Base-by-base conservation (phyloP, 768 basidiomycete genomes). In the Gelatoporia subvermispora region DNA sequence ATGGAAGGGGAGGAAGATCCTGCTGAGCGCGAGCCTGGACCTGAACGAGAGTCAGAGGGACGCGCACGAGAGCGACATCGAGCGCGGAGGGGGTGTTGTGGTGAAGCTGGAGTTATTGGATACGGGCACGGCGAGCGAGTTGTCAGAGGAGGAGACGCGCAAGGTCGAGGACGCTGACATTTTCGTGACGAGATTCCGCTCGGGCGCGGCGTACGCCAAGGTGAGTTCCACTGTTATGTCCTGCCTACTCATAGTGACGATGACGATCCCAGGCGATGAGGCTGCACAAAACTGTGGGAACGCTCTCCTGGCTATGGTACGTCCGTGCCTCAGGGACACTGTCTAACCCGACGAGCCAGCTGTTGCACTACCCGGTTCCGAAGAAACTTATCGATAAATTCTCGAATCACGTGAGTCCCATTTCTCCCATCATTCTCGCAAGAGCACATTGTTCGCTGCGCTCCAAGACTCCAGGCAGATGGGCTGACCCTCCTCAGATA, bases 351-450 rank as follows among this genome's bases (percentile, higher is more conserved):
- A 72, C 81, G 28, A 81, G 87, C 48, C 85, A 89, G 39, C 72
- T 95, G 1, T 68, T 93, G 7, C 93, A 93, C 69, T 95, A 90
- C 61, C 93, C 93, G 0, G 72, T 85, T 23, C 91, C 88, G 3
- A 75, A 70, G 39, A 70, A 68, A 15, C 70, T 72, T 2, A 79
- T 90, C 13, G 74, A 76, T 5, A 80, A 73, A 1, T 86, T 93
- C 46, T 60, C 68, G 0, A 64, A 65, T 1, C 80, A 84, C 65
- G 89, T 92, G 55, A 41, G 85, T 68, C 1, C 58, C 2, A 15
- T 13, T 23, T 21, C 38, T 16, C 15, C 16, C 18, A 13, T 3
- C 3, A 34, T 8, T 16, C n/a, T 8, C 37, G 4, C 16, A 7
- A 5, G 2, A 25, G 15, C 10, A 23, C 3, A 8, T 42, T 25